Base-by-base conservation (phyloP, 2,329 filamentous ascomycete species). In the Lecanoromycetidae sp. region DNA sequence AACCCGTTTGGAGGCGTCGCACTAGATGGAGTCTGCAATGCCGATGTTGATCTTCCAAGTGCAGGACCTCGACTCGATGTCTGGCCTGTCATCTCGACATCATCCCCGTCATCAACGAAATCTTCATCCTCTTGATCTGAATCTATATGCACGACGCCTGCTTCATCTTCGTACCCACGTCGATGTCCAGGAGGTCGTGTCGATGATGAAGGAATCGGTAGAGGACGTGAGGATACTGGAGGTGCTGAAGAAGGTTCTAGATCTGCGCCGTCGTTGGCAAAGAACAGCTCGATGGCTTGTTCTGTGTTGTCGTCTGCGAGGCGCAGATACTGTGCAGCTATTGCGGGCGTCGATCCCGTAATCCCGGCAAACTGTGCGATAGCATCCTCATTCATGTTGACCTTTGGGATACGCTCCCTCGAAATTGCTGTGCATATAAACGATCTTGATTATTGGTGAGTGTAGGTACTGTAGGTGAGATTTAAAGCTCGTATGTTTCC, bases 211-310 rank as follows among this genome's bases (percentile, higher is more conserved):
- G 63, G 52, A 20, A 75, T 63, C 48, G 66, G 56, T 35, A 66
- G 46, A 20, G 54, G 53, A 4, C 46, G 25, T 13, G 51, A 41
- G 25, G 57, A 53, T 41, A 56, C 38, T 4, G 64, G 50, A 17
- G 63, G 54, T 9, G 57, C 55, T 32, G 57, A 62, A 46, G 48
- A 46, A 55, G 44, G 65, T 55, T 73, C 77, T 60, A 71, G 57
- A 23, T 68, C 62, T 25, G 63, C 68, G 39, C 90, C 87, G 35
- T 84, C 85, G 61, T 84, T 91, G 60, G 93, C 87, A 64, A 87
- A 96, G 68, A 80, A 98, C 10, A 96, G 79, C 59, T 86, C 79
- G 57, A 95, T 81, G 22, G 91, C 91, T 59, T 90, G 83, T 64
- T 87, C 80, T 43, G 90, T 71, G 61, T 94, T 82, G 58, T 80